phyloP scores from a whole-genome alignment of 179 eudicot species.

The Pouteria campechiana region DNA sequence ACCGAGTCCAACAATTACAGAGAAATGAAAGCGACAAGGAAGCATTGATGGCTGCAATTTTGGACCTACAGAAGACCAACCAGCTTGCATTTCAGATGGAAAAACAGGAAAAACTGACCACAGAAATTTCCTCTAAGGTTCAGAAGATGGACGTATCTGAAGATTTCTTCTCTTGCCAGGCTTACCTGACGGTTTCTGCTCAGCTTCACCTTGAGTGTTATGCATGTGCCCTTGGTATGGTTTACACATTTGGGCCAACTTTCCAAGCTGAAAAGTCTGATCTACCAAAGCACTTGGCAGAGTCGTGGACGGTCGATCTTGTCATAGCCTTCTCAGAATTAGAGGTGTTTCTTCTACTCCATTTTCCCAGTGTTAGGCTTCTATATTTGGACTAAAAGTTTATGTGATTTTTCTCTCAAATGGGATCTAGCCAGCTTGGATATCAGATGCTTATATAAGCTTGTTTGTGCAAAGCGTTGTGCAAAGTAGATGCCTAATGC shows the following conservation, averaged over 20 bases:
- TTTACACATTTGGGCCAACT: slow-evolving; percentile 85
- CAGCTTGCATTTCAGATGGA: slow-evolving; percentile 44
- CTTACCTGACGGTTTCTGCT: slow-evolving; percentile 63
- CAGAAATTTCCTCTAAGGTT: slow-evolving; percentile 10
- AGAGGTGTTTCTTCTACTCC: slow-evolving; percentile 41
- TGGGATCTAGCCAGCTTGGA: too few species aligned
- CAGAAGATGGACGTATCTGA: slow-evolving; percentile 20
- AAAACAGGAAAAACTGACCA: slow-evolving; percentile 26
- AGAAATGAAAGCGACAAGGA: slow-evolving; percentile 68
- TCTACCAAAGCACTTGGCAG: slow-evolving; percentile 49
- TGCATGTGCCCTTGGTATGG: slow-evolving; percentile 86
- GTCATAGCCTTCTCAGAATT: slow-evolving; percentile 85
- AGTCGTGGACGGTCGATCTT: slow-evolving; percentile 83
- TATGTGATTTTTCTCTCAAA: too few species aligned
- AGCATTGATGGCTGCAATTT: slow-evolving; percentile 55
- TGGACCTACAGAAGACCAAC: slow-evolving; percentile 51
- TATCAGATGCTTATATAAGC: too few species aligned
- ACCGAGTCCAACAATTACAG: slow-evolving; percentile 40
- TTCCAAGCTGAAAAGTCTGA: slow-evolving; percentile 47
- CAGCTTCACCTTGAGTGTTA: slow-evolving; percentile 88
- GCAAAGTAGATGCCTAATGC: too few species aligned
- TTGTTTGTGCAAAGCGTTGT: not conserved
- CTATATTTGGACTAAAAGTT: too few species aligned
- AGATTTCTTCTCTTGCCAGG: slow-evolving; percentile 56
- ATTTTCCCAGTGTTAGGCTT: too few species aligned